Percentiles rank a stretch among this genome's conserved stretches.
Evolutionary conservation across 805 yeast species (phyloP).

Genomic region (Yarrowia porcina): DNA sequence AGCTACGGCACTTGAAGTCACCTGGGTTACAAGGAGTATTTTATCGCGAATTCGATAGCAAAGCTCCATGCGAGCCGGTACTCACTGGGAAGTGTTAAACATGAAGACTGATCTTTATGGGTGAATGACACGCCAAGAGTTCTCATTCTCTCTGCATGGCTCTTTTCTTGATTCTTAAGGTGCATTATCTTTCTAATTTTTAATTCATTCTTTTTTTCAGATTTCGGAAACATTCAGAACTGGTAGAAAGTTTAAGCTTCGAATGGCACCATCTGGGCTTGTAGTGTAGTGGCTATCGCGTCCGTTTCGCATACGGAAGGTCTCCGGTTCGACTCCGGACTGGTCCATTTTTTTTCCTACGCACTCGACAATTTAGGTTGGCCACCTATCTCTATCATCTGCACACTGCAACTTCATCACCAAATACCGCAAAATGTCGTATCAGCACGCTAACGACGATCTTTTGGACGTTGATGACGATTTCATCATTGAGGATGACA

Average conservation of each 20-base stretch:
- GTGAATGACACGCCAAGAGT: too few relatives aligned
- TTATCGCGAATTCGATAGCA: too few relatives aligned
- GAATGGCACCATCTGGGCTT: constrained; percentile 31
- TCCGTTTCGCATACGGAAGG: constrained; percentile 41
- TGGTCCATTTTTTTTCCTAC: constrained; percentile 34
- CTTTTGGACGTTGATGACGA: constrained; percentile 20
- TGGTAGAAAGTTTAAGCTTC: background rate
- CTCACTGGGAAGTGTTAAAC: too few relatives aligned
- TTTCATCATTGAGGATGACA: constrained; percentile 21
- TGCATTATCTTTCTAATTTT: too few relatives aligned
- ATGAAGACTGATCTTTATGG: too few relatives aligned
- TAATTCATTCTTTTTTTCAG: too few relatives aligned
- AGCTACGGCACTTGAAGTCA: too few relatives aligned
- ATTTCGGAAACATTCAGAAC: background rate
- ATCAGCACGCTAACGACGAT: constrained; percentile 21
- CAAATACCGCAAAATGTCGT: constrained; percentile 20
- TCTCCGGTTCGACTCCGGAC: constrained; percentile 41
- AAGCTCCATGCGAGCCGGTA: too few relatives aligned
- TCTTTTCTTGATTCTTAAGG: too few relatives aligned
- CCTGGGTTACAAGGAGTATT: too few relatives aligned
- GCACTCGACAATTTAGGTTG: background rate
- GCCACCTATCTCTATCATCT: constrained; percentile 17
- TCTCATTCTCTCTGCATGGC: too few relatives aligned
- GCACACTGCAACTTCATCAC: background rate
- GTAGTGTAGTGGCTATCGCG: constrained; percentile 40